phyloP scores from a whole-genome alignment of 2,329 filamentous ascomycete species.

The Pseudofabraea citricarpa region DNA sequence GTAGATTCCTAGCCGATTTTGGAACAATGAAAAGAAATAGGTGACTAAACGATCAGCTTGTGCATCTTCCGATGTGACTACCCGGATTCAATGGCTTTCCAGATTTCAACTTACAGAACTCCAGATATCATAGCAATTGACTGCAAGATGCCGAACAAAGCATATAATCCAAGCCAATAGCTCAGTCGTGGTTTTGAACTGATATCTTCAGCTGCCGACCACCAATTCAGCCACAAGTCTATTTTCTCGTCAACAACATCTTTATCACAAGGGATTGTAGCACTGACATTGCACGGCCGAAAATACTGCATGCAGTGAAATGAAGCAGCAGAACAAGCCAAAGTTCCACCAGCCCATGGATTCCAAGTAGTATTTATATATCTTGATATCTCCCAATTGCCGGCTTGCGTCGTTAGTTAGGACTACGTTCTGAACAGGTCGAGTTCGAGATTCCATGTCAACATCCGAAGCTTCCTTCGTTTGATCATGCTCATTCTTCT shows the following conservation, averaged over 20 bases:
- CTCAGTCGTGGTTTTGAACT: background rate
- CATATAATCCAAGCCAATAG: constrained; percentile 3
- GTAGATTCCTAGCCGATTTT: background rate
- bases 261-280: background rate
- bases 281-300: constrained; percentile 2
- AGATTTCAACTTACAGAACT: background rate
- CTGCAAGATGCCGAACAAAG: background rate
- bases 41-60: background rate
- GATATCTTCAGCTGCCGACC: background rate
- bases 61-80: too few species aligned
- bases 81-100: background rate
- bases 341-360: constrained; percentile 10
- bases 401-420: constrained; percentile 22
- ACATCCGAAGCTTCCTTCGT: constrained; percentile 1
- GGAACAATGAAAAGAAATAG: background rate
- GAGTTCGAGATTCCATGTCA: constrained; percentile 8
- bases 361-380: constrained; percentile 14
- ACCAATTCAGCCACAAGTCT: constrained; percentile 4
- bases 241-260: background rate
- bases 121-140: background rate
- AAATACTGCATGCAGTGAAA: constrained; percentile 9
- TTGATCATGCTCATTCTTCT: background rate
- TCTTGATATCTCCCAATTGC: constrained; percentile 13
- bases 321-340: constrained; percentile 7
- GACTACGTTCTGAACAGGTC: constrained; percentile 15